Base-by-base conservation (phyloP, 331 rosid genomes). In the Pyrus hybrid region DNA sequence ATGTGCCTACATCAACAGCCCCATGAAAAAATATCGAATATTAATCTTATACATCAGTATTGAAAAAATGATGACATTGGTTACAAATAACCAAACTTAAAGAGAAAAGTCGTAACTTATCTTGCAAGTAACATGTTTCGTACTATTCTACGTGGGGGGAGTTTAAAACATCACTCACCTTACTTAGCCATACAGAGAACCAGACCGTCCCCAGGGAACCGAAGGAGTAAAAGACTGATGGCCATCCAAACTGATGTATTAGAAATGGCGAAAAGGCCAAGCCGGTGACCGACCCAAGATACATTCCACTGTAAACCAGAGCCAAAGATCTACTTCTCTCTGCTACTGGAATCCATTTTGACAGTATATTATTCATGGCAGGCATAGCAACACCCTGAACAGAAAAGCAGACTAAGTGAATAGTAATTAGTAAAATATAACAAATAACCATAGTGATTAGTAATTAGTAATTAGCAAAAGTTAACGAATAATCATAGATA, bases 301-400 rank as follows among this genome's bases (percentile, higher is more conserved):
- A 95, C 99, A 95, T 95, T 75, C 99, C 99, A 75, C 99, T 95
- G 86, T 95, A 95, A 62, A 95, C 99, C 57, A 95, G 81, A 2
- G 99, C 96, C 68, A 95, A 86, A 21, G 97, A 93, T 77, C 99
- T 84, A 73, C 99, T 95, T 82, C 99, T 86, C 86, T 95, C 99
- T 56, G 99, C 85, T 77, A 95, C 97, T 8, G 99, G 99, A 81
- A 95, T 85, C 99, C 99, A 95, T 80, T 89, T 95, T 30, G 99
- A 92, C 72, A 95, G 89, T 75, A 95, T 90, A 74, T 95, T 95
- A 73, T 95, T 95, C 99, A 95, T 95, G 66, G 99, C 99, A 29
- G 97, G 99, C 99, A 95, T 95, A 49, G 99, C 99, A 77, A 95
- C 99, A 41, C 99, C 99, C 97, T 95, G 85, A 71, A 76, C 63